These are phyloP conservation scores for Huiozyma naganishii DNA, from an alignment of 805 yeast genomes.

Conservation along the genomic window DNA sequence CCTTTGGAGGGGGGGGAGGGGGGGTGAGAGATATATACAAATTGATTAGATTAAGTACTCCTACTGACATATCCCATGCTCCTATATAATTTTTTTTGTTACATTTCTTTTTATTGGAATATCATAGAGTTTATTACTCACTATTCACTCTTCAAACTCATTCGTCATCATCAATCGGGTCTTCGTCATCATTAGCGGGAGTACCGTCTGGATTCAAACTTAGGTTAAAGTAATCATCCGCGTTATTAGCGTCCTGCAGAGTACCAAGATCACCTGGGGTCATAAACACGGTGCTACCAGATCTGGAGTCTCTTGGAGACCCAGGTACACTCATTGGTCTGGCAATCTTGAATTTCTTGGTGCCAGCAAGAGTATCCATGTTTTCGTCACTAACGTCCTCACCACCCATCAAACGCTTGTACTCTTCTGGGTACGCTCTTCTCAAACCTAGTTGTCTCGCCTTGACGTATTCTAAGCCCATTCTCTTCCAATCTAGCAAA, in stretches of 20 bases:
- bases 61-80: too few relatives aligned
- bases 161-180: slow-evolving; percentile 14
- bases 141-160: background rate
- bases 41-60: too few relatives aligned
- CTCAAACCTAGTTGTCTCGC: slow-evolving; percentile 87
- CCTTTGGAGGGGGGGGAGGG: too few relatives aligned
- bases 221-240: slow-evolving; percentile 62
- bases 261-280: slow-evolving; percentile 97
- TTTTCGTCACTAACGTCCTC: slow-evolving; percentile 21
- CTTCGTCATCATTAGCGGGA: slow-evolving; percentile 24
- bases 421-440: slow-evolving; percentile 87
- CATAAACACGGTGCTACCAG: slow-evolving; percentile 50
- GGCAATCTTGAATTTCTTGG: slow-evolving; percentile 57
- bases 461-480: slow-evolving; percentile 94
- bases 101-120: too few relatives aligned
- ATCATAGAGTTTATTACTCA: too few relatives aligned
- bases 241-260: slow-evolving; percentile 75
- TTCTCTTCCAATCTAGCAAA: slow-evolving; percentile 91
- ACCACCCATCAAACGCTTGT: slow-evolving; percentile 30
- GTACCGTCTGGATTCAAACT: slow-evolving; percentile 25
- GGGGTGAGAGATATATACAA: too few relatives aligned
- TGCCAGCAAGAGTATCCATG: slow-evolving; percentile 26
- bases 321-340: slow-evolving; percentile 95
- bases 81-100: too few relatives aligned
- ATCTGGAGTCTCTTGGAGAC: slow-evolving; percentile 55